phyloP scores from a whole-genome alignment of 2,329 filamentous ascomycete genomes.

The Metarhizium guizhouense region DNA sequence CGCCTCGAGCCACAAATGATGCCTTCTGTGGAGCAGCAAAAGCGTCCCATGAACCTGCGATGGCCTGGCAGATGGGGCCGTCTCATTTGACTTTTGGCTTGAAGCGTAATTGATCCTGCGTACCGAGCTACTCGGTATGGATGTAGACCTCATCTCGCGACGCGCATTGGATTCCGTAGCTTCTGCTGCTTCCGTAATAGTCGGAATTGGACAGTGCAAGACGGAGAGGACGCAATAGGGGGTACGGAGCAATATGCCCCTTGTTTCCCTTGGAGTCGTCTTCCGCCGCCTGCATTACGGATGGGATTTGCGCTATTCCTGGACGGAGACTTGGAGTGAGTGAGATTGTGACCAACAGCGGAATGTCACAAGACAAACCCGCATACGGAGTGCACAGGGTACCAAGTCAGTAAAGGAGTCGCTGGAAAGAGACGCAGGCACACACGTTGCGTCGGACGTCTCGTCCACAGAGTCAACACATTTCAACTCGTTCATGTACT shows the following conservation, averaged over 20 bases:
- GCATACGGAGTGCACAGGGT: not conserved
- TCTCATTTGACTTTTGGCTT: constrained; percentile 3
- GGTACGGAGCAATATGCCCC: no score
- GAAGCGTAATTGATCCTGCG: constrained; percentile 1
- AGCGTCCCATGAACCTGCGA: not conserved
- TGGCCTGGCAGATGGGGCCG: not conserved
- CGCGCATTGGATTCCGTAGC: not conserved
- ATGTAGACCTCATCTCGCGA: not conserved
- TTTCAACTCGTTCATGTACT: no score
- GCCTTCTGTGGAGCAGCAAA: not conserved
- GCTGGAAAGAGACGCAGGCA: not conserved
- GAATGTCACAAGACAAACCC: not conserved
- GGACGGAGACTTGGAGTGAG: not conserved
- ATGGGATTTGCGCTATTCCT: not conserved
- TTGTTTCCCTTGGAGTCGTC: no score
- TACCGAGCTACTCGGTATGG: not conserved
- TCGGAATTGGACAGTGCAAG: not conserved
- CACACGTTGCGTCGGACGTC: no score
- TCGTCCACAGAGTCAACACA: no score
- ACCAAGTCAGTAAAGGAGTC: no score
- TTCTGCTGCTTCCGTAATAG: not conserved
- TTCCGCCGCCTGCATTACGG: no score
- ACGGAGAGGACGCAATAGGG: not conserved
- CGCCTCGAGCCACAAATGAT: not conserved
- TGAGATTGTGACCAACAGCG: not conserved